phyloP scores from a whole-genome alignment of 2,329 filamentous ascomycete genomes.

The Westerdykella aurantiaca region DNA sequence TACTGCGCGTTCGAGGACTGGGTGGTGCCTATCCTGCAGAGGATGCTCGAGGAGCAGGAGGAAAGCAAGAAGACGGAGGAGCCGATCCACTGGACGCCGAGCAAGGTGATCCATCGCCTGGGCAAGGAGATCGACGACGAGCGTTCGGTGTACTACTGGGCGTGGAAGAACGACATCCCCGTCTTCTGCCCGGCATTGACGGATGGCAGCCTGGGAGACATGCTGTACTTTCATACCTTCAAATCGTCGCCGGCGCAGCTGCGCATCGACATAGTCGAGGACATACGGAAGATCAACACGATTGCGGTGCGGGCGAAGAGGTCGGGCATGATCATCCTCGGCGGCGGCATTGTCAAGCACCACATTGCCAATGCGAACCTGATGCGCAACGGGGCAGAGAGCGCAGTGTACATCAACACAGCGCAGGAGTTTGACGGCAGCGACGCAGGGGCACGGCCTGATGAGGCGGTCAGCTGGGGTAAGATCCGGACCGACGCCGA shows the following conservation, averaged over 20 bases:
- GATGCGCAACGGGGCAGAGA: conserved; percentile 96
- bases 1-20: conserved; percentile 98
- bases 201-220: conserved; percentile 91
- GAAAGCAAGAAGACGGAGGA: conserved; percentile 61
- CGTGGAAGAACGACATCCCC: conserved; percentile 91
- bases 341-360: conserved; percentile 93
- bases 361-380: conserved; percentile 96
- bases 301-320: conserved; percentile 81
- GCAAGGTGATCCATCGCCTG: conserved; percentile 81
- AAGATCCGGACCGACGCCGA: conserved; percentile 90
- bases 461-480: conserved; percentile 97
- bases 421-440: conserved; percentile 96
- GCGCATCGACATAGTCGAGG: conserved; percentile 84
- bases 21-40: conserved; percentile 91
- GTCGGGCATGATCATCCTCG: conserved; percentile 91
- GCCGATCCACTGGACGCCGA: conserved; percentile 85
- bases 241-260: conserved; percentile 77
- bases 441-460: conserved; percentile 87
- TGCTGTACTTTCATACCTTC: conserved; percentile 98
- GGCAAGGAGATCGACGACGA: conserved; percentile 94
- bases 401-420: conserved; percentile 96
- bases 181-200: conserved; percentile 96
- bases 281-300: conserved; percentile 89
- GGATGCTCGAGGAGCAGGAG: conserved; percentile 90
- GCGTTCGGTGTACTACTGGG: conserved; percentile 92